Evolutionary conservation across 148 eudicot species (phyloP), one percentile per base, ranked within the genome.

Genomic region (Heliosperma pusillum): DNA sequence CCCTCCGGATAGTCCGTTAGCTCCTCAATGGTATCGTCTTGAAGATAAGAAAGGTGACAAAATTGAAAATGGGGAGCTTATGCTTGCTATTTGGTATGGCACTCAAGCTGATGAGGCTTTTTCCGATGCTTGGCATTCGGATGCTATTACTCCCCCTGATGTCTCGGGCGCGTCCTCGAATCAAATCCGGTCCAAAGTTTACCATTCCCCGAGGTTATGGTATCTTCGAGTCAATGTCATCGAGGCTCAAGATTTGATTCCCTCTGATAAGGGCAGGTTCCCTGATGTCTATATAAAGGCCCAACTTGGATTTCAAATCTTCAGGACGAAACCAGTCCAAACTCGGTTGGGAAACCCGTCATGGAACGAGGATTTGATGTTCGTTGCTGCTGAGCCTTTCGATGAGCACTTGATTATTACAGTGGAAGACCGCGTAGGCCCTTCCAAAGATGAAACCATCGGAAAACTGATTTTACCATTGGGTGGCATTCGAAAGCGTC

Each of bases 81-180:
- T 93, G 98, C 86, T 93, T 57, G 90, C 97, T 30, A 86, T 89
- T 15, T 93, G 98, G 98, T 76, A 85, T 69, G 98, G 98, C 19
- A 89, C 98, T 13, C 98, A 93, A 81, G 98, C 94, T 7, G 98
- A 93, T 64, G 97, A 93, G 77, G 97, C 98, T 6, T 93, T 89
- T 72, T 50, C 92, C 61, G 98, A 93, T 79, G 98, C 98, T 77
- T 88, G 86, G 85, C 97, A 89, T 83, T 84, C 91, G 0, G 93
- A 87, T 82, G 79, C 90, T 20, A 77, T 80, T 13, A 80, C 84
- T 21, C 83, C 87, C 1, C 65, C 80, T 68, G 84, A 82, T 30
- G 70, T 80, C 1, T 77, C 87, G 13, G 30, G 83, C 68, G 82
- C 88, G 1, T 65, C 73, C n/a, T 45, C 79, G 4, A 21, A 75